phyloP scores from a whole-genome alignment of 2,329 filamentous ascomycete genomes.

The Microsporum ferrugineum region DNA sequence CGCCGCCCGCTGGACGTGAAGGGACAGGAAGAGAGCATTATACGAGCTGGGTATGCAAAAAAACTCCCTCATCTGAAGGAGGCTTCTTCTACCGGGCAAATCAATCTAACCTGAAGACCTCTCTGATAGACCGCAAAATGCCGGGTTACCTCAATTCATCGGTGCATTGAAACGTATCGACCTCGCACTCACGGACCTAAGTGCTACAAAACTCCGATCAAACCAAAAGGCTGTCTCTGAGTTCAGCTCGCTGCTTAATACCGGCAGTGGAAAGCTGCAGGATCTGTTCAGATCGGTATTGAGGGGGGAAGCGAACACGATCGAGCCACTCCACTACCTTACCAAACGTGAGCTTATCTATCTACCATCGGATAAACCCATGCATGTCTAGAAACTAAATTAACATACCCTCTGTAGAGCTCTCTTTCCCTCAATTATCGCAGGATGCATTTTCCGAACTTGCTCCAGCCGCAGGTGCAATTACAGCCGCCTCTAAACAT shows the following conservation, averaged over 20 bases:
- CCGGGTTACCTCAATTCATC: constrained; percentile 73
- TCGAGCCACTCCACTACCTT: constrained; percentile 85
- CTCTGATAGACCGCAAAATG: constrained; percentile 55
- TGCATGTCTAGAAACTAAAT: not conserved
- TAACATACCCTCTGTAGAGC: constrained; percentile 31
- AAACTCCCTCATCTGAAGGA: not conserved
- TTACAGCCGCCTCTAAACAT: constrained; percentile 51
- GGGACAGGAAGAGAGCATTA: constrained; percentile 80
- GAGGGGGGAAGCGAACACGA: constrained; percentile 61
- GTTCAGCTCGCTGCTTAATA: constrained; percentile 62
- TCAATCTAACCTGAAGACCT: not conserved
- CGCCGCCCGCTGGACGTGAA: constrained; percentile 88
- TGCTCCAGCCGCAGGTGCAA: constrained; percentile 65
- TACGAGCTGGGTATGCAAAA: constrained; percentile 56
- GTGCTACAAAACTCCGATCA: constrained; percentile 77
- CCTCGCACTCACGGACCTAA: constrained; percentile 72
- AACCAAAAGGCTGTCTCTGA: constrained; percentile 84
- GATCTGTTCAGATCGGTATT: constrained; percentile 70
- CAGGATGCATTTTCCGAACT: constrained; percentile 66
- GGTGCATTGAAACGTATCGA: constrained; percentile 80
- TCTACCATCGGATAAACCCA: not conserved
- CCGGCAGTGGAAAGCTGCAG: constrained; percentile 73
- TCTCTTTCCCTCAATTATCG: constrained; percentile 68
- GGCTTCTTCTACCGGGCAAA: not conserved
- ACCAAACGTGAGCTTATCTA: constrained; percentile 58